phyloP scores from a whole-genome alignment of 768 basidiomycete genomes.

The Tulasnella calospora region DNA sequence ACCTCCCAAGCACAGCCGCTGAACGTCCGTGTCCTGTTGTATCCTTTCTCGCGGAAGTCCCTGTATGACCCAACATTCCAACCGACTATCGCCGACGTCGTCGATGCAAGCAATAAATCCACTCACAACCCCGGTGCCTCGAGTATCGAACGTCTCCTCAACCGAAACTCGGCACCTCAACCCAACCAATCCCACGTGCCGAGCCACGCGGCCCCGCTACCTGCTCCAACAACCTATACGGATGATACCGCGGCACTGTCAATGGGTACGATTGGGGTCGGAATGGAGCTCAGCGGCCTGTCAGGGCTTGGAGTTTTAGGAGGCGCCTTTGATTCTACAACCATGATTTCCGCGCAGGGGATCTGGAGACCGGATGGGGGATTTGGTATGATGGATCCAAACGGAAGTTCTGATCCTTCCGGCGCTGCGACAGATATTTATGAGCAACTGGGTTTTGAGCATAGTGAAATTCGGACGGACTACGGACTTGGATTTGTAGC shows the following conservation, averaged over 20 bases:
- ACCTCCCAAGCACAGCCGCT: conserved; percentile 76
- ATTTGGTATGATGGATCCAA: background rate
- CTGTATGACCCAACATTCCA: conserved; percentile 25
- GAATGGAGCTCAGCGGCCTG: background rate
- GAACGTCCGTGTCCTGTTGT: conserved; percentile 63
- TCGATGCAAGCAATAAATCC: conserved; percentile 7
- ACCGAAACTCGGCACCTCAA: background rate
- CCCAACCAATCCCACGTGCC: background rate
- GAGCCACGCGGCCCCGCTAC: conserved; percentile 5
- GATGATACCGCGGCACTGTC: background rate
- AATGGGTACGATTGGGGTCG: conserved; percentile 10
- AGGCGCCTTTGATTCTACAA: background rate
- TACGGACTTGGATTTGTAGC: background rate
- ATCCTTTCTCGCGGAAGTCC: conserved; percentile 20
- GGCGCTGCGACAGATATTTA: conserved; percentile 6
- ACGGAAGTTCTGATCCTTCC: background rate
- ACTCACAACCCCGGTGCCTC: background rate
- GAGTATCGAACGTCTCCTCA: conserved; percentile 3
- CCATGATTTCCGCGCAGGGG: conserved; percentile 22
- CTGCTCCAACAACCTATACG: background rate
- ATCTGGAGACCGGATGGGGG: conserved; percentile 16
- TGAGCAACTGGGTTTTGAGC: conserved; percentile 22
- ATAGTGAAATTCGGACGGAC: background rate
- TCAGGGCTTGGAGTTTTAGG: background rate
- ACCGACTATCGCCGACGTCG: conserved; percentile 6